Evolutionary conservation across 768 basidiomycete genomes (phyloP), one percentile per base, ranked within the genome.

Genomic region (Galerina sulciceps): DNA sequence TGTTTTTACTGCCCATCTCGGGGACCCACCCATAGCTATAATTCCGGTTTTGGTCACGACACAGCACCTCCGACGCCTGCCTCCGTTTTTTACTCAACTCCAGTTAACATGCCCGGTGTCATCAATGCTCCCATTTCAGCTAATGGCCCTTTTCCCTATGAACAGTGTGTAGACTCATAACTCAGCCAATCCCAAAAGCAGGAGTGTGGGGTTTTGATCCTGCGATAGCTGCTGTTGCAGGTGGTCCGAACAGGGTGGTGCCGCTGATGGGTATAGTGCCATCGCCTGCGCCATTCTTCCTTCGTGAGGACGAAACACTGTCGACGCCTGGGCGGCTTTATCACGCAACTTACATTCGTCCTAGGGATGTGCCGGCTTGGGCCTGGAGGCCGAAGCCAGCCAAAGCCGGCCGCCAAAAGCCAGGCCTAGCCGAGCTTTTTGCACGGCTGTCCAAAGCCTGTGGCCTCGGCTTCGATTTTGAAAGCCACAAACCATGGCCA

Each of bases 1-100:
- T 70, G 69, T 31, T 52, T 53, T 3, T 76, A 75, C 54, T 76
- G 70, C 53, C 76, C 76, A 5, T 72, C 73, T 6, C 64, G 71
- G 10, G 65, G 44, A 20, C 14, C 55, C 41, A 22, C 61, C 13
- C 42, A 31, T 8, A 31, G n/a, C 23, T 54, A 42, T 55, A 50
- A 23, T 51, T 34, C 59, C 42, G 35, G 49, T 37, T 55, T 36
- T 23, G 34, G 22, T 14, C 61, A 43, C 11, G 59, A 59, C 40
- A 17, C 57, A 45, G 40, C 60, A n/a, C 55, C 62, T 13, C 36
- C 56, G 17, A 45, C 53, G 34, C 56, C 57, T 34, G 10, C 54
- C 55, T 15, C 66, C 51, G 26, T 59, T 37, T 59, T 58, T 53
- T 55, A 57, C 43, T 55, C 59, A 42, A 43, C 55, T 37, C 55